These are phyloP conservation scores for Nemania bipapillata DNA, from an alignment of 2,329 filamentous ascomycete genomes.

Conservation along the genomic window DNA sequence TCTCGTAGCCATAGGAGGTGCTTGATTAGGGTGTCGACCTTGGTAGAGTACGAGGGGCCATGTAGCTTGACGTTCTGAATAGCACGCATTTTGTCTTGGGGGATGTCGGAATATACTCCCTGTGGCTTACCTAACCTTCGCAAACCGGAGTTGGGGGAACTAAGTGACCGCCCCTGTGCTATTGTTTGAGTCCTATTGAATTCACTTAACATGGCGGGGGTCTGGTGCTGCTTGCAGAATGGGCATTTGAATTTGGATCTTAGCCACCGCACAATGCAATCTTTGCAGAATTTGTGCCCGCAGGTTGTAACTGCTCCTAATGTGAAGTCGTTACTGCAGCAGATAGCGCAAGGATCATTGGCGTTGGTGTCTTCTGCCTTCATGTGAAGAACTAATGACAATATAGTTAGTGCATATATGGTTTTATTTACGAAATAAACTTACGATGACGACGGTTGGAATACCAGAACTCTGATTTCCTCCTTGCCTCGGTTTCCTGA, in stretches of 20 bases:
- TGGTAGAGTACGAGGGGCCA: conserved; percentile 82
- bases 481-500: conserved; percentile 63
- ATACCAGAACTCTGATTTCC: conserved; percentile 70
- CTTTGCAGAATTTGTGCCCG: conserved; percentile 91
- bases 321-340: conserved; percentile 74
- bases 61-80: conserved; percentile 84
- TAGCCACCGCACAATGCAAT: conserved; percentile 86
- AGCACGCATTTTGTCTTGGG: conserved; percentile 74
- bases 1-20: conserved; percentile 88
- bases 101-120: conserved; percentile 81
- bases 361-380: conserved; percentile 69
- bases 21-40: conserved; percentile 83
- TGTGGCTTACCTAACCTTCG: conserved; percentile 49
- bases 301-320: conserved; percentile 86
- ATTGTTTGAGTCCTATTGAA: conserved; percentile 83
- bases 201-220: conserved; percentile 77
- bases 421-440: conserved; percentile 43
- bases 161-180: conserved; percentile 63
- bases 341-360: conserved; percentile 84
- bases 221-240: conserved; percentile 79
- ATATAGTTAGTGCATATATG: conserved; percentile 38
- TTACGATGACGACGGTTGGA: conserved; percentile 79
- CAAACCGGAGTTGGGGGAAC: not conserved
- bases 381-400: conserved; percentile 62
- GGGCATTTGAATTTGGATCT: conserved; percentile 78